Base-by-base conservation (phyloP, 1,284 basidiomycete species). In the Fomes fomentarius region DNA sequence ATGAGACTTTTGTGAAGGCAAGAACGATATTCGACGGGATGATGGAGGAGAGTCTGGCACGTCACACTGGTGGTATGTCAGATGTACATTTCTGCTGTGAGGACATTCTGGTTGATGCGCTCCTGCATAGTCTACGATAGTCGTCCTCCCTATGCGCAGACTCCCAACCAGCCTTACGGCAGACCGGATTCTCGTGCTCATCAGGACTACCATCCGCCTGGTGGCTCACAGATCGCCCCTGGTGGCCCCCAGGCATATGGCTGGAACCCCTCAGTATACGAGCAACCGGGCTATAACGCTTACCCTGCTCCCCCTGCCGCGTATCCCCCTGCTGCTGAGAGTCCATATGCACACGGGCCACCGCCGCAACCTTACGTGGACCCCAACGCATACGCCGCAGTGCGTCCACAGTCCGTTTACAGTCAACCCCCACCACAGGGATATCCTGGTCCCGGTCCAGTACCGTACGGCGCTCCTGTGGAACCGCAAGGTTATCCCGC, bases 31-130 rank as follows among this genome's bases (percentile, higher is more conserved):
- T 93, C 62, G 93, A 95, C 66, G 76, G 85, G 24, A 92, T 94
- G 89, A 94, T 94, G 92, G 93, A 94, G 71, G 91, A 93, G 57
- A 91, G 87, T 64, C 74, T 94, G 15, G 86, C 91, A 1, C 77
- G 87, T 57, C 89, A 93, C 66, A 80, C 83, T n/a, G 84, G 79
- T 46, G 71, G 80, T 82, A 66, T n/a, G 51, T 46, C 9, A 30
- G 39, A 37, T n/a, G n/a, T n/a, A n/a, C n/a, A n/a, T n/a, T n/a
- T n/a, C n/a, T n/a, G n/a, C n/a, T n/a, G n/a, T n/a, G n/a, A n/a
- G n/a, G n/a, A n/a, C n/a, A n/a, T n/a, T n/a, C n/a, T n/a, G n/a
- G n/a, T n/a, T n/a, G n/a, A n/a, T n/a, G n/a, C n/a, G n/a, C n/a
- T n/a, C n/a, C n/a, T n/a, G n/a, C 38, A 14, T 21, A 73, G 68